Evolutionary conservation across 768 basidiomycete species (phyloP), one percentile per base, ranked within the genome.

Genomic region (Pisolithus sp.): DNA sequence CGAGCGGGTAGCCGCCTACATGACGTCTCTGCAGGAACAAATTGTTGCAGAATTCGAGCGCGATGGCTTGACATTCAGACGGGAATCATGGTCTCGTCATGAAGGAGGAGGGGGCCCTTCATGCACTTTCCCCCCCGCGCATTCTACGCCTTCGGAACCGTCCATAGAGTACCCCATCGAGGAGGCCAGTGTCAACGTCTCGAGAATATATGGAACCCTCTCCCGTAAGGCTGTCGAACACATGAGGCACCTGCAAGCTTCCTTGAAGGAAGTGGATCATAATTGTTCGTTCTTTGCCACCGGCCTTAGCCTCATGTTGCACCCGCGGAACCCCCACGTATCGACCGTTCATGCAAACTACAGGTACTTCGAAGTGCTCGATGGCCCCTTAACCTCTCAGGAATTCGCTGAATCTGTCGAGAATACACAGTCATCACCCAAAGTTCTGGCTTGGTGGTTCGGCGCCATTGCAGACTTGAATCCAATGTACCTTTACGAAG

Each of bases 401-500:
- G 31, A 3, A 13, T 13, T 10, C 10, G 10, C 31, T 13, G 34
- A 15, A 20, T 49, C 31, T n/a, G 4, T 7, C 31, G 26, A 21
- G 12, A 26, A 28, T 24, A 38, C 36, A 23, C 36, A 50, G 7
- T 18, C 40, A 13, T 30, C 54, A 44, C 60, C 57, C 24, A 39
- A 41, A 9, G 53, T 61, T 37, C 48, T 61, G 15, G 61, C 61
- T 7, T 64, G 62, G 64, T 66, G 64, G 57, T 64, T 64, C 8
- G 58, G 63, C 24, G 57, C 46, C 12, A 59, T 58, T 57, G 57
- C 52, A 18, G 78, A 81, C 60, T 61, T 81, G 20, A 79, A 78
- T 0, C 80, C 80, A 5, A 69, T 68, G 6, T 81, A 79, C 61
- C 64, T 79, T 30, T 72, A 71, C 62, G 66, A 67, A 41, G 68